phyloP scores from a whole-genome alignment of 2,329 filamentous ascomycete species.

The Escovopsis sp. region DNA sequence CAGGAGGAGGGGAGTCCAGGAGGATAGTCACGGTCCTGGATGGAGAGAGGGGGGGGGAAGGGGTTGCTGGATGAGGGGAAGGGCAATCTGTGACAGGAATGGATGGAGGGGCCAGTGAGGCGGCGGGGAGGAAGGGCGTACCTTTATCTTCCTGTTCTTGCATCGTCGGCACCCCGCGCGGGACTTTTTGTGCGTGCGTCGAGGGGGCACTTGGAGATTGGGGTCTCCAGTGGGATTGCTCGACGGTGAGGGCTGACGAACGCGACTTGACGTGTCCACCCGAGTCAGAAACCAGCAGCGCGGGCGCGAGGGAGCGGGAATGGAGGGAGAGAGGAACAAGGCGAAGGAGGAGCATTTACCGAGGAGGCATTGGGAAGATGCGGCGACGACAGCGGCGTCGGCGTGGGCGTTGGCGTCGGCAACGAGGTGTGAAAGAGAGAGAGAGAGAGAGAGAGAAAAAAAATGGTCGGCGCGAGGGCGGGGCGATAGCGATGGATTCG shows the following conservation, averaged over 20 bases:
- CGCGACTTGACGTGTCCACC: conserved; percentile 3
- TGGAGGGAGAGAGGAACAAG: no score
- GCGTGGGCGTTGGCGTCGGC: no score
- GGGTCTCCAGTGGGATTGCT: conserved; percentile 5
- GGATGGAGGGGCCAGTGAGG: background rate
- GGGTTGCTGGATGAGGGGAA: background rate
- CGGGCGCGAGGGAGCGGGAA: no score
- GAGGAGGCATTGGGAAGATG: no score
- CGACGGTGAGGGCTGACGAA: conserved; percentile 10
- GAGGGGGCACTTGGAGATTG: conserved; percentile 38
- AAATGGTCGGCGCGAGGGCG: no score
- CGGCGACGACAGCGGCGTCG: no score
- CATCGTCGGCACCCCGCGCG: conserved; percentile 50
- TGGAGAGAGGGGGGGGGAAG: background rate
- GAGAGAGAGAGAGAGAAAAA: background rate
- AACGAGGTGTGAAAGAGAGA: no score
- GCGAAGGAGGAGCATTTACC: no score
- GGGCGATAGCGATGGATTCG: no score
- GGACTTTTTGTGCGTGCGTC: conserved; percentile 55
- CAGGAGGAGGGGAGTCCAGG: no score
- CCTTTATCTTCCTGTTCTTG: conserved; percentile 57
- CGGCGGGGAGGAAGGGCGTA: conserved; percentile 13
- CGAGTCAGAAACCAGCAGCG: no score
- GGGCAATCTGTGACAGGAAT: background rate
- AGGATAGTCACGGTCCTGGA: no score